These are phyloP conservation scores for Delitschia confertaspora DNA, from an alignment of 495 filamentous ascomycete species.

Conservation along the genomic window DNA sequence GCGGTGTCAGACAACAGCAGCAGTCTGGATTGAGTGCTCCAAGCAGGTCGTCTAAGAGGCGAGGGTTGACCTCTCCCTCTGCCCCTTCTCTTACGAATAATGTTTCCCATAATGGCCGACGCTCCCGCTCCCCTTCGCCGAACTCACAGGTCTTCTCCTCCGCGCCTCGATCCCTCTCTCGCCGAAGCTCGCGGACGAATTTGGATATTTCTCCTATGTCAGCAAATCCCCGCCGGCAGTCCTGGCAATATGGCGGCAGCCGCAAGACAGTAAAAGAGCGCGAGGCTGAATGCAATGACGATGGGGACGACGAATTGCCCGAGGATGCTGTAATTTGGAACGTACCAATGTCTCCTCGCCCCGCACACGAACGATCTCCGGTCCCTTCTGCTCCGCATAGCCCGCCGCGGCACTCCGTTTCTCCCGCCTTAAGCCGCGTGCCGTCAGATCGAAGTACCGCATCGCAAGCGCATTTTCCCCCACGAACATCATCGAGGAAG, in stretches of 20 bases:
- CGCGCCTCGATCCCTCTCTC: constrained; percentile 20
- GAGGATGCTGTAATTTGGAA: constrained; percentile 89
- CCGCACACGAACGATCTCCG: constrained; percentile 51
- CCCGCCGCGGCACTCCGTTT: constrained; percentile 28
- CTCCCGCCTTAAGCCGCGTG: constrained; percentile 35
- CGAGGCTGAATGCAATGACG: constrained; percentile 80
- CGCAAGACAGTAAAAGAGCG: constrained; percentile 70
- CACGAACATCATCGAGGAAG: background rate
- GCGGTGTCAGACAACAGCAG: constrained; percentile 23
- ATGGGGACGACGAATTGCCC: constrained; percentile 77
- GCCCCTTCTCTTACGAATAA: constrained; percentile 35
- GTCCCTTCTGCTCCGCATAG: constrained; percentile 36
- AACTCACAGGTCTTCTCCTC: constrained; percentile 17
- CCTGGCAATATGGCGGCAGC: constrained; percentile 64
- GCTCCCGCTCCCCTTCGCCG: constrained; percentile 37
- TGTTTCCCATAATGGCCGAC: constrained; percentile 34
- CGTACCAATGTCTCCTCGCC: constrained; percentile 86
- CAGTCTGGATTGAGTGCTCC: constrained; percentile 32
- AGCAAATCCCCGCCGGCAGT: constrained; percentile 37
- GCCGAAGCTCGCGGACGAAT: constrained; percentile 16
- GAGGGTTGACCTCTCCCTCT: constrained; percentile 39
- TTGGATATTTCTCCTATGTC: constrained; percentile 37
- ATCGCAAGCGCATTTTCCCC: background rate
- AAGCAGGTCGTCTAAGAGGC: constrained; percentile 24
- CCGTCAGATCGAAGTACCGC: constrained; percentile 3